Base-by-base conservation (phyloP, 495 filamentous ascomycete species). In the Neurospora sp. region DNA sequence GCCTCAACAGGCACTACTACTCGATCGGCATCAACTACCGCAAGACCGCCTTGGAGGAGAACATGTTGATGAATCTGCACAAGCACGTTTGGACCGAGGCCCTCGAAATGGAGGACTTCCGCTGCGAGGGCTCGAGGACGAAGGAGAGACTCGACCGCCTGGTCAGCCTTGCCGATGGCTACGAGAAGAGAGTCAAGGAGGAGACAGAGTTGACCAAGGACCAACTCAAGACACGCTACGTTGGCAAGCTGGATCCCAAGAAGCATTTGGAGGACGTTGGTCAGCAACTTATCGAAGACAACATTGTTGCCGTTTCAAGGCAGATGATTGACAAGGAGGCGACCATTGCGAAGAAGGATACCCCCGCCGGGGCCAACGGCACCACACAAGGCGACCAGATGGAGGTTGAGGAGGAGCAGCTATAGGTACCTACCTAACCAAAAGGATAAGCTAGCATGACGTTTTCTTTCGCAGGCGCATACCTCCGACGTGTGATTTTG, bases 311-410 rank as follows among this genome's bases (percentile, higher is more conserved):
- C 8, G 94, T 98, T 5, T 95, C 94, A 71, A 88, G 95, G 76
- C 94, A 98, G 83, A 98, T 99, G 96, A 98, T 99, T 76, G 96
- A 98, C 85, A 99, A 98, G 84, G 96, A 98, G 80, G 96, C 96
- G 14, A 93, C 86, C 18, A 86, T 87, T 79, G 85, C 87, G 5
- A 85, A 84, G 78, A 89, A 88, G 81, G 86, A 89, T 31, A 72
- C 60, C 35, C 78, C 80, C 39, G 76, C 77, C 9, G 77, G 72
- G 38, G 78, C 81, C 41, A 91, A 90, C 73, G 88, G 87, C 27
- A 81, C 84, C 42, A 74, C 87, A 39, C 89, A 90, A 71, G 91
- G 87, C 20, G 85, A 84, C 60, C 75, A 84, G 69, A 87, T 88
- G 83, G 88, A 90, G 5, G 85, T 86, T 44, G 85, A 87, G 73